Evolutionary conservation across 23 red algal species (phyloP).

Genomic region (Pyropia haitanensis): DNA sequence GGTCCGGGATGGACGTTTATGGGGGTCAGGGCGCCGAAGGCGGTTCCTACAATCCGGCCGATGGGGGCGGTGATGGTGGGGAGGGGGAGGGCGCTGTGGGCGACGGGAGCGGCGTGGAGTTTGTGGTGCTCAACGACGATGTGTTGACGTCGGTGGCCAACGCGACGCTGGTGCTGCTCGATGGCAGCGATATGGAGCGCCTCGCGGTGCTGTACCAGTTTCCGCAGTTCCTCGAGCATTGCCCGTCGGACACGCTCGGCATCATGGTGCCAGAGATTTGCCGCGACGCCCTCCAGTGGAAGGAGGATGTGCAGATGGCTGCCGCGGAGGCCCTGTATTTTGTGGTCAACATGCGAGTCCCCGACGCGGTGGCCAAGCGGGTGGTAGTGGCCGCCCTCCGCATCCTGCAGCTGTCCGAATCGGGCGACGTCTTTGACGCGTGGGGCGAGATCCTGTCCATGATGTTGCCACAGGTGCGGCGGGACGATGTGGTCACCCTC

Average conservation of each 20-base stretch:
- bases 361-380: slow-evolving; percentile 46
- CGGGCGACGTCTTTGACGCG: slow-evolving; percentile 73
- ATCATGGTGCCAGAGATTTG: slow-evolving; percentile 81
- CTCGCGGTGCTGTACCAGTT: slow-evolving; percentile 83
- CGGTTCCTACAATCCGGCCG: no score
- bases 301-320: slow-evolving; percentile 65
- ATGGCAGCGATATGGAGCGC: slow-evolving; percentile 68
- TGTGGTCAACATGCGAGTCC: slow-evolving; percentile 62
- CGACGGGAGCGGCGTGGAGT: slow-evolving; percentile 29
- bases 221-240: slow-evolving; percentile 85
- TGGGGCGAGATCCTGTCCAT: slow-evolving; percentile 88
- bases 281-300: slow-evolving; percentile 60
- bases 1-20: no score
- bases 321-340: slow-evolving; percentile 79
- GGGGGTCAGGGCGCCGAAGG: no score
- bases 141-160: slow-evolving; percentile 73
- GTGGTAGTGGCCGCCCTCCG: slow-evolving; percentile 61
- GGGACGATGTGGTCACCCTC: slow-evolving; percentile 47
- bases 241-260: slow-evolving; percentile 56
- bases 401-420: slow-evolving; percentile 59
- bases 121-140: slow-evolving; percentile 70
- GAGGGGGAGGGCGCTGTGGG: no score
- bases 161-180: slow-evolving; percentile 64
- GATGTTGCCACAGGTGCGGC: slow-evolving; percentile 74
- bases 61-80: no score